Base-by-base conservation (phyloP, 1,284 basidiomycete genomes). In the Cryptococcus depauperatus region DNA sequence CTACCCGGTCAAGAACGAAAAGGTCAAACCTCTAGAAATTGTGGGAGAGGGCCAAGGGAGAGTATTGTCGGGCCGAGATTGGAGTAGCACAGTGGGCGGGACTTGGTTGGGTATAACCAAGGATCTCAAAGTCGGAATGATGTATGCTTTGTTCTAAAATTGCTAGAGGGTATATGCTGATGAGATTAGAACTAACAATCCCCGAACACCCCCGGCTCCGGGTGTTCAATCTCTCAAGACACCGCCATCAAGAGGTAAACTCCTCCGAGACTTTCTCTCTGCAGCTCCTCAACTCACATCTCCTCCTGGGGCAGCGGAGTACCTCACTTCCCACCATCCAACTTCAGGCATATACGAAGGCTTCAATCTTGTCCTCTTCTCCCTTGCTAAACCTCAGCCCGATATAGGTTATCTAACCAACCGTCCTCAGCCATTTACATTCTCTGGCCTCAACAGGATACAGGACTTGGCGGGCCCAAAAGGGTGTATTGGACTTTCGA, bases 291-390 rank as follows among this genome's bases (percentile, higher is more conserved):
- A 38, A 13, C 18, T 43, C 9, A 25, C n/a, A 16, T 34, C 40
- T 23, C 14, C 37, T 29, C 33, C 37, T 7, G 25, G 25, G n/a
- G 21, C n/a, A 21, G 32, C 52, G 7, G 47, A 49, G 1, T 64
- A 59, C 30, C 51, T 67, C n/a, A n/a, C 41, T 4, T 28, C 47
- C 1, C 48, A 56, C 21, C 21, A 38, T n/a, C 10, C 39, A 8
- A 35, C 46, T 3, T 43, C 55, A 5, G 54, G 51, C 1, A 34
- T 51, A 1, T 69, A 68, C 43, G 63, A 63, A 23, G 67, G 69
- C 1, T 69, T 69, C 62, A 71, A 71, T 48, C 56, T 71, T n/a
- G 50, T 69, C 0, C 38, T 68, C 1, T 65, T 69, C 51, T 49
- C 57, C n/a, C 45, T 69, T 9, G 9, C 25, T 18, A 35, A 29